Base-by-base conservation (phyloP, 495 filamentous ascomycete species). In the Cetradonia linearis region DNA sequence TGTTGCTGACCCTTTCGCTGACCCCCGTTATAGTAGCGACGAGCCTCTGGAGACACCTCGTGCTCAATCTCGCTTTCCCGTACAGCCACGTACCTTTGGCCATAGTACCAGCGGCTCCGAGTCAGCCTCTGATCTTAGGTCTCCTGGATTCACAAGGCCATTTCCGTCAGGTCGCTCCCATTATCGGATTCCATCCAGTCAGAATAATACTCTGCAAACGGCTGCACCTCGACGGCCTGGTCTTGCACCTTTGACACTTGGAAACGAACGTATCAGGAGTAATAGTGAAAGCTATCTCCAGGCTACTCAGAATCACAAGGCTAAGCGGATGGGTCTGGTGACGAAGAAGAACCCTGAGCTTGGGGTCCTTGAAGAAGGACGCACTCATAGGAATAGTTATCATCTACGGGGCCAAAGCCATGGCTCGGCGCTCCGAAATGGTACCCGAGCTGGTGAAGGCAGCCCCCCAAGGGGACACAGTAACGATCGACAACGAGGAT, bases 221-320 rank as follows among this genome's bases (percentile, higher is more conserved):
- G 74, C 80, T 4, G 75, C 78, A 3, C 73, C 83, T 25, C 82
- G 84, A 49, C 76, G 87, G 58, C 88, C 90, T 4, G 81, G 81
- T 18, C 75, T 88, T 33, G 79, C 83, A 67, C 87, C 88, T 37
- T 73, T 89, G 37, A 75, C 80, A 13, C 80, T 85, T 49, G 78
- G 80, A 11, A 92, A 86, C 67, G 92, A 97, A 67, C 82, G 91
- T 28, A 83, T 88, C 48, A 83, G 92, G 48, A 95, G 90, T 65
- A 93, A 95, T 64, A 95, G 89, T 60, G 92, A 97, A 69, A 90
- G 87, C 27, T 77, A 89, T 18, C 78, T 88, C 37, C 79, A 83
- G 46, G 78, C 78, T 25, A 79, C 82, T 11, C 74, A 77, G 74
- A 82, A 58, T 67, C 80, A 67, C 69, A 86, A 73, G 61, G 78